Percentiles rank a stretch among this genome's conserved stretches.
phyloP scores from a whole-genome alignment of 2,329 filamentous ascomycete genomes.

The Aspergillus piperis region DNA sequence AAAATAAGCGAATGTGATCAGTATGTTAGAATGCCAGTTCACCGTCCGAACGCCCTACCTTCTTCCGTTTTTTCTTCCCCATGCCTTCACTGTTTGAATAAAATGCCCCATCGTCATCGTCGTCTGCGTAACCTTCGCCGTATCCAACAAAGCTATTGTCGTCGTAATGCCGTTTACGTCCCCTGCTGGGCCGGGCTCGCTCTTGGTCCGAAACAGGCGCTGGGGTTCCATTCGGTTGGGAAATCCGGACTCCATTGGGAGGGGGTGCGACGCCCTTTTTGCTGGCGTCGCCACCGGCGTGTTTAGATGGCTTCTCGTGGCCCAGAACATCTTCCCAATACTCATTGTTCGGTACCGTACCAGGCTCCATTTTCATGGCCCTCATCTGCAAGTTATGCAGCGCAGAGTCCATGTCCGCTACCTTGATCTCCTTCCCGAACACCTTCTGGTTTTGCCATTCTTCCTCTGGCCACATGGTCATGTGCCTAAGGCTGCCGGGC shows the following conservation, averaged over 20 bases:
- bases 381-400: slow-evolving; percentile 44
- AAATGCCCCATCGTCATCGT: slow-evolving; percentile 47
- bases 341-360: slow-evolving; percentile 47
- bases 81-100: slow-evolving; percentile 48
- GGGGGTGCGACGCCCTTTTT: slow-evolving; percentile 33
- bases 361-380: slow-evolving; percentile 52
- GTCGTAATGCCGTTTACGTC: slow-evolving; percentile 53
- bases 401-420: slow-evolving; percentile 44
- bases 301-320: slow-evolving; percentile 48
- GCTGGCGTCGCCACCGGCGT: slow-evolving; percentile 30
- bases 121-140: slow-evolving; percentile 53
- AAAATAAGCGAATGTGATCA: slow-evolving; percentile 11
- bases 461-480: slow-evolving; percentile 53
- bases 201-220: slow-evolving; percentile 34
- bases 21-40: slow-evolving; percentile 12
- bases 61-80: slow-evolving; percentile 52
- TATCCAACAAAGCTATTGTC: slow-evolving; percentile 55
- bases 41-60: slow-evolving; percentile 36
- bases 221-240: slow-evolving; percentile 32
- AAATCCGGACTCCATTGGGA: slow-evolving; percentile 25
- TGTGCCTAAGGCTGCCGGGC: slow-evolving; percentile 41
- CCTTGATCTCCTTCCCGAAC: slow-evolving; percentile 48
- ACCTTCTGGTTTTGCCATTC: slow-evolving; percentile 55
- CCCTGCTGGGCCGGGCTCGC: slow-evolving; percentile 45
- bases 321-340: slow-evolving; percentile 53